Conservation (phyloP, 2,329 filamentous ascomycete species). For the Talaromyces islandicus region DNA sequence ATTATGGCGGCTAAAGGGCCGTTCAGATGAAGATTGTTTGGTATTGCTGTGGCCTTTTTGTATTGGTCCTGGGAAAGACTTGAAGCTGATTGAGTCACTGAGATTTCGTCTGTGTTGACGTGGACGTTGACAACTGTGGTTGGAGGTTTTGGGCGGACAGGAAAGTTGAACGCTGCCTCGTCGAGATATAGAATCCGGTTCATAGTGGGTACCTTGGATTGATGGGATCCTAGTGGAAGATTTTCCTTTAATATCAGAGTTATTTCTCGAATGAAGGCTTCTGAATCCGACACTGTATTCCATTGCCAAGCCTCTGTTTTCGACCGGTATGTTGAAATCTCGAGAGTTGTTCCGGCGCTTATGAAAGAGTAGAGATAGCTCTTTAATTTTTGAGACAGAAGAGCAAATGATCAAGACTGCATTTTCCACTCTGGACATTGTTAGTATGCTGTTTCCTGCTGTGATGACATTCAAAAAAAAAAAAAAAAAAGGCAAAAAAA, state of each 20-base stretch:
- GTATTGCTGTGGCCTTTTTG: not conserved
- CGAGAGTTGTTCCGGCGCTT: not conserved
- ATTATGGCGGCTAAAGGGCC: not conserved
- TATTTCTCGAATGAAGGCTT: not conserved
- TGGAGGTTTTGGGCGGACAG: not conserved
- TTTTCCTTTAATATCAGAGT: not conserved
- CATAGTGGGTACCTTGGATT: not conserved
- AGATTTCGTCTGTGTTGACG: not conserved
- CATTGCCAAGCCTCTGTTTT: not conserved
- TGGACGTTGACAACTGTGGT: not conserved
- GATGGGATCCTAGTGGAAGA: not conserved
- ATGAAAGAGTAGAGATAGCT: not conserved
- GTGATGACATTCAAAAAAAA: not conserved
- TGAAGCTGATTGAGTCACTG: constrained; percentile 1
- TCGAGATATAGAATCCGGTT: not conserved
- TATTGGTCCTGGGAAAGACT: not conserved
- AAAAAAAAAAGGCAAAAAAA: too few relatives aligned
- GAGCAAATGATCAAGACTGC: constrained; percentile 9
- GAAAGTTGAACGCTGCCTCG: not conserved
- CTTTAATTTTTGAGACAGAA: constrained; percentile 11
- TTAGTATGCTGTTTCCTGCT: not conserved
- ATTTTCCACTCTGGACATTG: constrained; percentile 6
- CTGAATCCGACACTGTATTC: not conserved
- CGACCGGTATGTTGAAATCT: not conserved
- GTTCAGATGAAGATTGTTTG: not conserved